Percentiles rank a stretch among this genome's conserved stretches.
Conservation (phyloP, 306 rosid species). For the Hylodesmum podocarpum region DNA sequence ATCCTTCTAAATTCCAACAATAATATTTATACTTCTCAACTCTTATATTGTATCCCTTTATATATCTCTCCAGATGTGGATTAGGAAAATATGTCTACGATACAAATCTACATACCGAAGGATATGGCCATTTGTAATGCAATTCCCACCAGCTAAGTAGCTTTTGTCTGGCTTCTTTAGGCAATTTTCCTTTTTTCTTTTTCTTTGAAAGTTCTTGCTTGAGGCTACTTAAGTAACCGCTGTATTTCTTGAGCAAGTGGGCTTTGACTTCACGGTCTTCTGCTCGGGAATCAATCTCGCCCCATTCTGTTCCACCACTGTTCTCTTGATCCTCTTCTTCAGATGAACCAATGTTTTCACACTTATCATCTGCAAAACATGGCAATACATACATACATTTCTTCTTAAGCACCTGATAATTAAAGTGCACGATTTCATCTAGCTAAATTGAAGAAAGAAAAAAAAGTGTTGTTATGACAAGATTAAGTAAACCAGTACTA, state of each 20-base stretch:
- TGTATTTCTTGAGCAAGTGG: conserved; percentile 80
- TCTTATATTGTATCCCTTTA: no score
- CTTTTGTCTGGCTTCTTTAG: conserved; percentile 97
- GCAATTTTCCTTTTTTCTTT: conserved; percentile 92
- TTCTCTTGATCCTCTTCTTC: conserved; percentile 89
- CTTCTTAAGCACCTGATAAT: no score
- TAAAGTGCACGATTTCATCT: no score
- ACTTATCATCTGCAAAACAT: conserved; percentile 55
- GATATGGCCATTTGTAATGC: conserved; percentile 99
- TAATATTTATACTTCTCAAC: no score
- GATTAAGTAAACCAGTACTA: no score
- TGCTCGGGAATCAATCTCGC: conserved; percentile 79
- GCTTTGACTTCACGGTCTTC: conserved; percentile 92
- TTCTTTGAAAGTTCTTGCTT: conserved; percentile 96
- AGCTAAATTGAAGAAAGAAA: no score
- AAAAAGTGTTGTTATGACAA: no score
- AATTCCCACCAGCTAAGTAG: conserved; percentile 97
- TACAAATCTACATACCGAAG: conserved; percentile 57
- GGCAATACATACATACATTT: background rate
- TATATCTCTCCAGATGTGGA: no score
- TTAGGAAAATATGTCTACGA: background rate
- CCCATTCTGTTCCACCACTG: conserved; percentile 73
- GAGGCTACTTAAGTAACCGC: conserved; percentile 93
- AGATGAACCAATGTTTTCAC: conserved; percentile 74
- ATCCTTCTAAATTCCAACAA: no score